Evolutionary conservation across 2,329 filamentous ascomycete genomes (phyloP), one percentile per base, ranked within the genome.

Genomic region (Parafenestella ontariensis): DNA sequence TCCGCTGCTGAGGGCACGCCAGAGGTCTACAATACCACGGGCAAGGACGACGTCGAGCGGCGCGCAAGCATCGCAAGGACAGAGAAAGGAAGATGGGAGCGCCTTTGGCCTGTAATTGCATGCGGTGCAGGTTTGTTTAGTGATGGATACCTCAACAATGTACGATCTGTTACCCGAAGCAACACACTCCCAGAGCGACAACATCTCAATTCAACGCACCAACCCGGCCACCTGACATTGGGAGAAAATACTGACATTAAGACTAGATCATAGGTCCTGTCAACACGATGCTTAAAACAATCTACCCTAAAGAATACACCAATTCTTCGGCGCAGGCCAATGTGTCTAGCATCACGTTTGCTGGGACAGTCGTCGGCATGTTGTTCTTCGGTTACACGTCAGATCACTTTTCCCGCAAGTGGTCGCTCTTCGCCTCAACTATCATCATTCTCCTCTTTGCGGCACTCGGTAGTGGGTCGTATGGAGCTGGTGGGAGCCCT

Each of bases 51-150:
- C 28, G 46, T 61, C 29, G 59, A 62, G 37, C 70, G 70, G 34
- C 65, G 66, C 23, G 61, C 31, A 8, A 74, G 70, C 42, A 55
- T 73, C 24, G 63, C 68, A 15, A 53, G 45, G 18, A 71, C 69
- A 3, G 69, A 73, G 17, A 76, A 76, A 48, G 63, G 67, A 3
- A 60, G 56, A 58, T 76, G 72, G 74, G 74, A 77, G 59, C 79
- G 85, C 43, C 78, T 83, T 17, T 87, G 85, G 83, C 91, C 92
- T 13, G 89, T 92, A 1, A 88, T 96, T 64, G 92, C 92, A 39
- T 96, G 92, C 70, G 93, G 93, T 61, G 90, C 92, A 46, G 93
- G 93, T 68, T 82, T 96, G 1, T 96, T 96, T 77, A 92, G 89
- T 21, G 93, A 96, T 75, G 93, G 93, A 15, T 96, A 96, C 75